A percentile compares a stretch with the other conserved stretches of the same genome.
Evolutionary conservation across 345 rosid species (phyloP).

Genomic region (Carallia brachiata): DNA sequence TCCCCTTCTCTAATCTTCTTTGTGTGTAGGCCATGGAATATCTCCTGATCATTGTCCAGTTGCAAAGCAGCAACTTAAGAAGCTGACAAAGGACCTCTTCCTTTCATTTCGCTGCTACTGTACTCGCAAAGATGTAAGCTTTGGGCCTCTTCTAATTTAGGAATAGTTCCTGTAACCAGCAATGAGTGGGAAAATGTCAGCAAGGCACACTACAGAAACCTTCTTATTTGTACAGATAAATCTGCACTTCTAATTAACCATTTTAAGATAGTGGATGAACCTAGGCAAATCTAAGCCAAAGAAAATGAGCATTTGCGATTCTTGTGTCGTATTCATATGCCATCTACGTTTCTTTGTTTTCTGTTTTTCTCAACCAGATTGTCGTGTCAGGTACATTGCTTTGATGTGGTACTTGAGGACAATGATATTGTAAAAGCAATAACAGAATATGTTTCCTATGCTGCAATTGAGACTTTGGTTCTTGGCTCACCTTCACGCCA

Average conservation of each 20-base stretch:
- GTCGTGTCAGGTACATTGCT: constrained; percentile 48
- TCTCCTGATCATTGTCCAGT: constrained; percentile 11
- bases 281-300: no score
- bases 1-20: not conserved
- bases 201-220: not conserved
- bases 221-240: no score
- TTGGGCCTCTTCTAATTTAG: not conserved
- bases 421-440: constrained; percentile 62
- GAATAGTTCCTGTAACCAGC: not conserved
- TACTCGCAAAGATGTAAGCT: constrained; percentile 75
- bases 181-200: not conserved
- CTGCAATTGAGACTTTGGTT: constrained; percentile 73
- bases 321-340: no score
- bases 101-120: constrained; percentile 82
- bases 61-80: constrained; percentile 41
- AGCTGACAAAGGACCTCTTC: constrained; percentile 56
- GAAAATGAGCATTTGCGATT: no score
- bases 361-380: not conserved
- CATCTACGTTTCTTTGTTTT: no score
- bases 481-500: constrained; percentile 69
- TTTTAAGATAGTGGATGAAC: no score
- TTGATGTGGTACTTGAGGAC: constrained; percentile 66
- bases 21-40: constrained; percentile 19
- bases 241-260: no score
- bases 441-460: constrained; percentile 62